These are phyloP conservation scores for Sugiyamaella boreocaroliniensis DNA, from an alignment of 805 yeast species.

Conservation along the genomic window DNA sequence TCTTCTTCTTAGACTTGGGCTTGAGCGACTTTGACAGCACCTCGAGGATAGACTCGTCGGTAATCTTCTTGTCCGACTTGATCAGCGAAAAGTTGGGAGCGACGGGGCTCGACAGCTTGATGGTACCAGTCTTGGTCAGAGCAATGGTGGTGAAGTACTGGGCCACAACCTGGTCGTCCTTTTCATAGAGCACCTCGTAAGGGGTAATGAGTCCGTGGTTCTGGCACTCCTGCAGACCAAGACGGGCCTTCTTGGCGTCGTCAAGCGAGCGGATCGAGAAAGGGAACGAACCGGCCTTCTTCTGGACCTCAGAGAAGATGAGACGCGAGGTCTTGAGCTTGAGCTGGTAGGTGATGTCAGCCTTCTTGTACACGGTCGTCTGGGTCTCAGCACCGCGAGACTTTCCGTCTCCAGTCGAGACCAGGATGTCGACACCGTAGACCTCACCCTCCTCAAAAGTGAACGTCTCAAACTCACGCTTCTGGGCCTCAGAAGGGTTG, in stretches of 20 bases:
- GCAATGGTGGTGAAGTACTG: conserved; percentile 73
- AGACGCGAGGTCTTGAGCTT: conserved; percentile 66
- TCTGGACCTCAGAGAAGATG: conserved; percentile 59
- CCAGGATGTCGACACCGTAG: conserved; percentile 65
- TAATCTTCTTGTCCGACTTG: conserved; percentile 50
- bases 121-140: conserved; percentile 63
- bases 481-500: conserved; percentile 66
- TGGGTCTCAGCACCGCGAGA: conserved; percentile 51
- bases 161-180: conserved; percentile 58
- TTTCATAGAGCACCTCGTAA: conserved; percentile 62
- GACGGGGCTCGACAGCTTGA: conserved; percentile 53
- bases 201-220: conserved; percentile 61
- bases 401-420: conserved; percentile 65
- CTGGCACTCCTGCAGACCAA: conserved; percentile 67
- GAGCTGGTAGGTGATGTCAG: conserved; percentile 60
- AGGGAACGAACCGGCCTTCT: conserved; percentile 62
- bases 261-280: conserved; percentile 57
- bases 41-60: conserved; percentile 29
- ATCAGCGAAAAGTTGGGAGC: conserved; percentile 43
- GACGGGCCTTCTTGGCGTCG: conserved; percentile 64
- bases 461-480: conserved; percentile 52
- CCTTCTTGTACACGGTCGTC: conserved; percentile 66
- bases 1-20: conserved; percentile 40
- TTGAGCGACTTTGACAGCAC: conserved; percentile 48
- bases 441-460: conserved; percentile 72